Evolutionary conservation across 2,329 filamentous ascomycete genomes (phyloP), one percentile per base, ranked within the genome.

Genomic region (Sclerotinia nivalis): DNA sequence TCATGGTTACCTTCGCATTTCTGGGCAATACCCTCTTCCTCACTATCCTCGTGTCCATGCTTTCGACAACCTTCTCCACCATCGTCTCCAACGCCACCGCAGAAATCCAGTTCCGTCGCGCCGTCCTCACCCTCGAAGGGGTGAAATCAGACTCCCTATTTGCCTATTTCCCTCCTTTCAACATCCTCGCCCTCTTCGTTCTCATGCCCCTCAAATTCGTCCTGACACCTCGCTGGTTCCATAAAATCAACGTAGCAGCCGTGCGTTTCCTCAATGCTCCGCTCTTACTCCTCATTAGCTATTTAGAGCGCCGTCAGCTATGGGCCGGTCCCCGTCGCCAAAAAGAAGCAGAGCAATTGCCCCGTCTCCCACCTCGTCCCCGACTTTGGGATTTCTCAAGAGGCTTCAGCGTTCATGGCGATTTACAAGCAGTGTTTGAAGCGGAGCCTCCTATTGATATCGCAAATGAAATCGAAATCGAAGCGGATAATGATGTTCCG

Each of bases 31-130:
- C 92, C 0, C 85, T 96, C 69, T 96, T 96, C 81, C 84, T 96
- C n/a, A 96, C 93, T 2, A 93, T 96, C 72, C 84, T 96, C 22
- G 92, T 96, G 1, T 94, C 93, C 18, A 95, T 95, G 87, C 85
- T 96, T 15, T 92, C 89, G 72, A 93, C 93, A 76, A 96, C 92
- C 0, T 96, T 96, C 78, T 89, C 89, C 76, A 91, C 87, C 72
- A 92, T 96, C 67, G 90, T 91, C 9, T 82, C 85, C 68, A 93
- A 95, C 74, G 90, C 92, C 1, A 89, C 89, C 0, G 89, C 91
- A n/a, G 93, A 96, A 79, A 92, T 95, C 60, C 91, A 93, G 76
- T 96, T 92, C 80, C 89, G 92, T 34, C 87, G 90, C 69, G 91
- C 92, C 1, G 93, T 96, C 3, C 81, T 94, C 60, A 96, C 92